A percentile compares a stretch with the other conserved stretches of the same genome.
phyloP scores from a whole-genome alignment of 768 basidiomycete species.

The Pleurotus pulmonarius region DNA sequence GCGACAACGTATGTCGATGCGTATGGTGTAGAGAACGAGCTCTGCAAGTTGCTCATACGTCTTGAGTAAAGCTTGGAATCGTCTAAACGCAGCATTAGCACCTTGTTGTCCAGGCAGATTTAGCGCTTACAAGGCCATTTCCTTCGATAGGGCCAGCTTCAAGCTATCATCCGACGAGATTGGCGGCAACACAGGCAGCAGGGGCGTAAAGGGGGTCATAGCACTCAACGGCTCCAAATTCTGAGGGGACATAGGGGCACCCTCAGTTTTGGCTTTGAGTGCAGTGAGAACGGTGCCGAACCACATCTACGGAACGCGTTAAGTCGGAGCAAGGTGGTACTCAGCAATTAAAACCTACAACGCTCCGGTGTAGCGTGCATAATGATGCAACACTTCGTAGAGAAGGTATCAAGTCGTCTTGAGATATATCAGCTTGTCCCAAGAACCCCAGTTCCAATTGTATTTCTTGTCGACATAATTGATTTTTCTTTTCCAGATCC shows the following conservation, averaged over 20 bases:
- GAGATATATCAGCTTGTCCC: constrained; percentile 46
- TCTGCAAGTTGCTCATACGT: constrained; percentile 89
- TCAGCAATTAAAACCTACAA: constrained; percentile 49
- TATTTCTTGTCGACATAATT: constrained; percentile 74
- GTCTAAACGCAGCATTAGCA: constrained; percentile 42
- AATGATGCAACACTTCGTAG: constrained; percentile 70
- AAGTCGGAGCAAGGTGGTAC: constrained; percentile 3
- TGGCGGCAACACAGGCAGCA: constrained; percentile 38
- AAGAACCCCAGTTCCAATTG: constrained; percentile 72
- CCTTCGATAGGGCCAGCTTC: constrained; percentile 73
- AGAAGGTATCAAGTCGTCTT: constrained; percentile 67
- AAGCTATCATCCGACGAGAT: constrained; percentile 43
- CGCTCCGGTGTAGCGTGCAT: constrained; percentile 78
- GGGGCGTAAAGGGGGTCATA: constrained; percentile 41
- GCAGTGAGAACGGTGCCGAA: constrained; percentile 69
- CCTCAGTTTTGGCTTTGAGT: constrained; percentile 62
- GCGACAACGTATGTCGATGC: constrained; percentile 85
- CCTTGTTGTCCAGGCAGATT: constrained; percentile 6
- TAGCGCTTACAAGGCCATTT: constrained; percentile 81
- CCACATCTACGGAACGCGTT: constrained; percentile 59
- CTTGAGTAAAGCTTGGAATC: constrained; percentile 85
- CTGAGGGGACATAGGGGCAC: constrained; percentile 50
- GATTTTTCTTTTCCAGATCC: constrained; percentile 38
- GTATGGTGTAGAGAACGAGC: constrained; percentile 81
- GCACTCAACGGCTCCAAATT: constrained; percentile 49